Base-by-base conservation (phyloP, 495 filamentous ascomycete genomes). In the Polyplosphaeria fusca region DNA sequence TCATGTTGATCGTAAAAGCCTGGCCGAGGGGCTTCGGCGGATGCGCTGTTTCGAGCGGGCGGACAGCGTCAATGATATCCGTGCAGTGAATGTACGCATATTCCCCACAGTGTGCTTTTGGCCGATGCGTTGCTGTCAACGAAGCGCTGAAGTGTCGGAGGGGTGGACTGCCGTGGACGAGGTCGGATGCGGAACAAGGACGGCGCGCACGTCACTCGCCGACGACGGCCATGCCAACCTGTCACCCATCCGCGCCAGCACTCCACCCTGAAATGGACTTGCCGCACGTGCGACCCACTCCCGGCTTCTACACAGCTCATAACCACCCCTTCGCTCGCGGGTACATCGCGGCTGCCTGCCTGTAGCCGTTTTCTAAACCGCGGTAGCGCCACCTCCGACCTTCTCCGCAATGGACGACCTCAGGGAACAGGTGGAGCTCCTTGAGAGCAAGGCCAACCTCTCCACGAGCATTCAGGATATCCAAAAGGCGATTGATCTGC, bases 401-500 rank as follows among this genome's bases (percentile, higher is more conserved):
- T 25, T 44, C 7, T 24, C 52, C 44, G 72, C 53, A 60, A 91
- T 90, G 86, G 85, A 89, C 42, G 69, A 74, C 14, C 81, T 96
- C 52, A 50, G 38, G 38, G 51, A 57, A 35, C 54, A 65, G 46
- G 47, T 66, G 20, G 80, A 83, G 41, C 77, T 82, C 63, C 77
- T 94, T n/a, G 76, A 73, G 55, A 83, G 79, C 68, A 81, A 78
- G 61, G 75, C 80, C n/a, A 89, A 87, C 64, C 81, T 90, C 14
- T 79, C 79, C 1, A 79, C 86, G 56, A 86, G 82, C 19, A 79
- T 91, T 18, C 73, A 82, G 25, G 83, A 90, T 79, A 85, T 95
- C 2, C 88, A 96, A 67, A 77, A 78, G 28, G 85, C 87, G 49
- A 88, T 98, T 46, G 82, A 89, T 52, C 73, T 86, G 43, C 79